Base-by-base conservation (phyloP, 1,284 basidiomycete species). In the Heterobasidion occidentale region DNA sequence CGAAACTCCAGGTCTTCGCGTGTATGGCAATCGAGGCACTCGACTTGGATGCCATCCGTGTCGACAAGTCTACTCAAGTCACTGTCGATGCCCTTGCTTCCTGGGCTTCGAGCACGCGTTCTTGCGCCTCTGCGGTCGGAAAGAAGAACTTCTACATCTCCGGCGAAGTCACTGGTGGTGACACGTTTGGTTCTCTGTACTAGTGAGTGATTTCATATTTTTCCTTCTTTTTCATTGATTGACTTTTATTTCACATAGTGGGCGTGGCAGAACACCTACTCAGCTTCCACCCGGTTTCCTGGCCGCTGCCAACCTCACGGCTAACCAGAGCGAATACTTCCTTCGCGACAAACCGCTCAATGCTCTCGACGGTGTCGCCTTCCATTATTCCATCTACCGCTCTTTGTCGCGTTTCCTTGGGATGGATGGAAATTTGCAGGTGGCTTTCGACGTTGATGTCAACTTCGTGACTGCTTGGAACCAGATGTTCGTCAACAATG, bases 141-240 rank as follows among this genome's bases (percentile, higher is more conserved):
- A 96, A 96, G 75, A 78, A 74, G 19, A 94, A 95, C 68, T 95
- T 96, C 70, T 88, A 85, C 71, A 92, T 96, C 62, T 77, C 90
- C 0, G 93, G 93, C 49, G 93, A 96, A 75, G 89, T 96, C 58
- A 95, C 93, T n/a, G 92, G 92, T 76, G 93, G 92, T 62, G 88
- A 96, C 71, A 86, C 84, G 0, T 94, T 95, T 67, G 92, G 91
- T 20, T 76, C 92, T 1, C 73, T 95, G 12, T 96, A 95, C 70
- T 74, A 89, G 88, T 89, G 65, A 64, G 84, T 76, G 9, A 52
- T 27, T 54, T 51, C 11, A 50, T 33, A 5, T 36, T 46, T 49
- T 34, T 12, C 17, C 48, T 35, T 42, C 36, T 50, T 17, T 12
- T 48, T 61, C 9, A 57, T 45, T 36, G n/a, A 36, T 17, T 7